A percentile compares a stretch with the other conserved stretches of the same genome.
phyloP scores from a whole-genome alignment of 306 rosid species.

The Myrica gale region DNA sequence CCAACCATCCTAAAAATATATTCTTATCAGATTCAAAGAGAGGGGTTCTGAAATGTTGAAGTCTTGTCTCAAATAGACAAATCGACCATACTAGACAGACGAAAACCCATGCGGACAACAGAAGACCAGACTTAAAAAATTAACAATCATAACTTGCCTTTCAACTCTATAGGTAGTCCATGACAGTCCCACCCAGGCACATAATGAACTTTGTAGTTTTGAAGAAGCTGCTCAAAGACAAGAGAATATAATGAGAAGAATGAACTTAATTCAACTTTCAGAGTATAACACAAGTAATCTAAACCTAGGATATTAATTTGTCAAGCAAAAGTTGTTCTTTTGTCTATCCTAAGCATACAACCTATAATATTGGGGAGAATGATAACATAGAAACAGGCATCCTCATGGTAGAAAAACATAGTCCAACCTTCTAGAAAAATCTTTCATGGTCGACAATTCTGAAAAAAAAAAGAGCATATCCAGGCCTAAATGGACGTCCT shows the following conservation, averaged over 20 bases:
- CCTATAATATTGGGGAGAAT: neutral
- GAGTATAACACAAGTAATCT: neutral
- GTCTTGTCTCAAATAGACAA: conserved; percentile 1
- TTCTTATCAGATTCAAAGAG: neutral
- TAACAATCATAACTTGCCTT: conserved; percentile 59
- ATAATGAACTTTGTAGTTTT: conserved; percentile 79
- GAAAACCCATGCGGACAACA: neutral
- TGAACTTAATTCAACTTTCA: neutral
- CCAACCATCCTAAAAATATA: neutral
- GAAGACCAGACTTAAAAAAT: conserved; percentile 15
- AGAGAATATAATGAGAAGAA: conserved; percentile 15
- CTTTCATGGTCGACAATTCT: neutral
- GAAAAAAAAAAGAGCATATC: neutral
- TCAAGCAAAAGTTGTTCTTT: neutral
- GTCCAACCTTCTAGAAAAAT: no score
- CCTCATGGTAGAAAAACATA: no score
- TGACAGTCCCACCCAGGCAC: conserved; percentile 99
- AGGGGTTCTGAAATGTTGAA: neutral
- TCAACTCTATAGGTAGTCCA: conserved; percentile 96
- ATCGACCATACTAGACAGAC: neutral
- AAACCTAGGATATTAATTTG: neutral
- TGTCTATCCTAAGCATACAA: neutral
- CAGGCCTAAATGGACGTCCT: neutral
- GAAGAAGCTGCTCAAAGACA: conserved; percentile 71
- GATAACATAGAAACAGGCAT: neutral